A percentile compares a stretch with the other conserved stretches of the same genome.
Evolutionary conservation across 2,329 filamentous ascomycete species (phyloP).

Genomic region (Pseudovirgaria hyperparasitica): DNA sequence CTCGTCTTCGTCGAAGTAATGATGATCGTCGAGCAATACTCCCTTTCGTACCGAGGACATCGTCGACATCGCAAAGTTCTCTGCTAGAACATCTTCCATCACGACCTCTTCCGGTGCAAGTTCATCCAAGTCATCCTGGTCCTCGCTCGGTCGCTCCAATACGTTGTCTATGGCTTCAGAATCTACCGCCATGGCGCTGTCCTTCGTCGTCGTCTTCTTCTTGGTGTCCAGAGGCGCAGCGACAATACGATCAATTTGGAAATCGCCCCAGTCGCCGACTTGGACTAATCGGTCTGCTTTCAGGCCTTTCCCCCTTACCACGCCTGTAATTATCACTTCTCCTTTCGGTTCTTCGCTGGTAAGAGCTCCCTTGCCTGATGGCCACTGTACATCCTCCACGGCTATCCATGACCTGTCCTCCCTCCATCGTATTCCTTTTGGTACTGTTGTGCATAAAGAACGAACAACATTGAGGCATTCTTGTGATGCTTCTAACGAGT

Average conservation of each 20-base stretch:
- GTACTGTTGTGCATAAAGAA: conserved; percentile 79
- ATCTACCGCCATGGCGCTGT: conserved; percentile 57
- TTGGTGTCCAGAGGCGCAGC: conserved; percentile 53
- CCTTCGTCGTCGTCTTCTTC: conserved; percentile 43
- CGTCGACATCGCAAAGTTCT: conserved; percentile 31
- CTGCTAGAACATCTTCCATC: conserved; percentile 65
- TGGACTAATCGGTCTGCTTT: conserved; percentile 87
- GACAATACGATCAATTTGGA: conserved; percentile 81
- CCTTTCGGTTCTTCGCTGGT: conserved; percentile 37
- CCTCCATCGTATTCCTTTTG: conserved; percentile 90
- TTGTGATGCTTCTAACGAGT: conserved; percentile 75
- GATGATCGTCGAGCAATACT: conserved; percentile 88
- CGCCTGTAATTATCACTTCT: conserved; percentile 67
- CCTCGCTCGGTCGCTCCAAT: conserved; percentile 60
- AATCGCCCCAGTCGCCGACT: conserved; percentile 86
- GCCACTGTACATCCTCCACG: conserved; percentile 68
- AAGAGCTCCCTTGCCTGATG: conserved; percentile 30
- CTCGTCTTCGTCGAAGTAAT: conserved; percentile 86
- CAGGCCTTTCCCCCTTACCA: conserved; percentile 71
- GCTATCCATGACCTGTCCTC: conserved; percentile 95
- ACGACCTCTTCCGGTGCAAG: conserved; percentile 75
- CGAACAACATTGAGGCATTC: conserved; percentile 86
- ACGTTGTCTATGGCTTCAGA: conserved; percentile 38
- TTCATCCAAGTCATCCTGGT: conserved; percentile 71
- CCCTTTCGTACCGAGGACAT: conserved; percentile 52